Evolutionary conservation across 208 protist genomes (phyloP), one percentile per base, ranked within the genome.

Genomic region (Crithidia thermophila): DNA sequence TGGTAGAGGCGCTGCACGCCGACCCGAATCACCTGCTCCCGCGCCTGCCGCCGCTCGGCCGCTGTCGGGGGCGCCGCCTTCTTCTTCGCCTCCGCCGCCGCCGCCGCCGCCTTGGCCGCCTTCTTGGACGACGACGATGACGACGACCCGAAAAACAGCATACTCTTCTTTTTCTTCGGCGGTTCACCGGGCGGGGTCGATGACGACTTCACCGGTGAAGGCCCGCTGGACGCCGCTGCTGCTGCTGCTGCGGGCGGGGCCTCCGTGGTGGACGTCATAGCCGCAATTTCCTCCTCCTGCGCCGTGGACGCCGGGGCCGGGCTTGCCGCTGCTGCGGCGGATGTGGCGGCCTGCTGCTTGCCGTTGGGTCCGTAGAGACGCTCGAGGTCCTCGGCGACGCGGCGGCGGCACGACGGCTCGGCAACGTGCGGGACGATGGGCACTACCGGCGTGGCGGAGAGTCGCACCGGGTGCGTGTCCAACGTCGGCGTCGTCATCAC

Each of bases 21-120:
- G 11, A 91, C 70, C 10, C 72, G 77, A 58, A 94, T 87, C 25
- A 90, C 57, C 59, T 95, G 75, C 77, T 90, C 86, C 3, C 72
- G 68, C 21, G 69, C 64, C 47, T 59, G 64, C n/a, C 30, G 64
- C 43, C 36, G 46, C 18, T 65, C 50, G 21, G 52, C 58, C n/a
- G 55, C 39, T 11, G 50, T 66, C 31, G 45, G 45, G 27, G 36
- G 31, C 23, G 52, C 42, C 14, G 45, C 21, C 31, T 36, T 73
- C 37, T 23, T 60, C 37, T 64, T 72, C 8, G 30, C 34, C 20
- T 63, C 53, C 36, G 42, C 45, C 46, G 59, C 59, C 3, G 59
- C 59, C 3, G 0, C 61, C 33, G 40, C 23, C 33, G 30, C 46
- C 53, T 67, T 77, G 30, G 42, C 21, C n/a, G 51, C 23, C 45